A percentile compares a stretch with the other conserved stretches of the same genome.
Conservation (phyloP, 2,329 filamentous ascomycete species). For the Rachicladosporium sp. region DNA sequence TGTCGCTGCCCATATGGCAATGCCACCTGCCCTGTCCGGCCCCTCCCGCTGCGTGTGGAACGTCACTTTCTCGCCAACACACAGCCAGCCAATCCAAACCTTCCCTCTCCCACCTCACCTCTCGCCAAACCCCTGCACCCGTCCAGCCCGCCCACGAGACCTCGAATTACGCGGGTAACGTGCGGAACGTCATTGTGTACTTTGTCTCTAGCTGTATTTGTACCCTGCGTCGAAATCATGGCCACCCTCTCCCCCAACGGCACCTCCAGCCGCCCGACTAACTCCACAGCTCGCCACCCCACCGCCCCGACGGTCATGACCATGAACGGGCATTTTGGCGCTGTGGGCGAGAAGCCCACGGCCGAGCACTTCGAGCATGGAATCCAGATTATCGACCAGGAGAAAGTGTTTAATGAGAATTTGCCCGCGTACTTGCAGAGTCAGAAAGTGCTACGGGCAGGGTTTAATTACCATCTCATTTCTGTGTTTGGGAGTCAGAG, state of each 20-base stretch:
- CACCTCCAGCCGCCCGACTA: conserved; percentile 1
- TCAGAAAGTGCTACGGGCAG: conserved; percentile 70
- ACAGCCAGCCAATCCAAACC: too few relatives aligned
- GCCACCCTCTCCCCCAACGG: conserved; percentile 5
- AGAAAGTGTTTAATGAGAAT: conserved; percentile 88
- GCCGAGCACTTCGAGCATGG: conserved; percentile 73
- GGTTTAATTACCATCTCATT: conserved; percentile 98
- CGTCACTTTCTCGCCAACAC: too few relatives aligned
- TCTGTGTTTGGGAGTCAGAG: conserved; percentile 98
- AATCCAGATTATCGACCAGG: conserved; percentile 91
- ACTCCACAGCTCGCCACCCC: conserved; percentile 12
- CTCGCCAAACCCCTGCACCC: too few relatives aligned
- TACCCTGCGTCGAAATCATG: conserved; percentile 1
- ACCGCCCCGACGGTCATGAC: conserved; percentile 27
- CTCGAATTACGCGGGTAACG: too few relatives aligned
- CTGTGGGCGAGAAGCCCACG: conserved; percentile 52
- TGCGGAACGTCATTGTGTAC: too few relatives aligned
- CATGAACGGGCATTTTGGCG: conserved; percentile 73
- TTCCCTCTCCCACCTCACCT: too few relatives aligned
- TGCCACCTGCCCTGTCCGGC: too few relatives aligned
- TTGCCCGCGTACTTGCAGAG: conserved; percentile 70
- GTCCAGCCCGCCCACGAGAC: too few relatives aligned
- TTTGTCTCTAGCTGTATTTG: too few relatives aligned
- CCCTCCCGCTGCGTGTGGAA: too few relatives aligned
- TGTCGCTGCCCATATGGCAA: too few relatives aligned